Evolutionary conservation across 352 stramenopile genomes (phyloP), one percentile per base, ranked within the genome.

Genomic region (Peronosclerospora sorghi): DNA sequence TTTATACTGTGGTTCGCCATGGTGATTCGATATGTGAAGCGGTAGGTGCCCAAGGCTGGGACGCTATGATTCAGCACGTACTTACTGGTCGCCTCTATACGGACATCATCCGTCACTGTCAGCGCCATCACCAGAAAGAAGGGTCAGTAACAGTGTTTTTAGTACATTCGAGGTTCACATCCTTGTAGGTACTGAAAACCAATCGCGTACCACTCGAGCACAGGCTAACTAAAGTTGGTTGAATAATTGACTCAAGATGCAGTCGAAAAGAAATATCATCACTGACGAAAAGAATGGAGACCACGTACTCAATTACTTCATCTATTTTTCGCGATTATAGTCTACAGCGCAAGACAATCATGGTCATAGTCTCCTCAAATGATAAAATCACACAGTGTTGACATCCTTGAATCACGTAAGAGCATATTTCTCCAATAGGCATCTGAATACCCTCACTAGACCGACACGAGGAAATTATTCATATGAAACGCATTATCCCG

Each of bases 21-120:
- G 34, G 68, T 82, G 19, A 89, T 47, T 35, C 77, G 72, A 37
- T 89, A 89, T 39, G 72, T 84, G 51, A 83, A 89, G 41, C 74
- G 71, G 58, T 73, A 89, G n/a, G n/a, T n/a, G 28, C 69, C 60
- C 13, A 67, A 45, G 35, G 58, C 48, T 5, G 71, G 68, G 28
- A 71, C 65, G 34, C 71, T 86, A 40, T 75, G 59, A 12, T 35
- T 65, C 40, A 65, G 40, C 38, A 89, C 54, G 48, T 81, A 83
- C 48, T 85, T 70, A 41, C 72, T 83, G 36, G 76, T 85, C 12
- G 71, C 76, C 44, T 89, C 76, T 21, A 88, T 68, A 30, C 66
- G 61, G n/a, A 89, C 45, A 40, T 72, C 65, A 30, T 79, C 51
- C 10, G 72, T 86, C 32, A 61, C 74, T 8, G 72, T 89, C 15